Conservation (phyloP, 176 grass and related monocot genomes). For the Oryza punctata region DNA sequence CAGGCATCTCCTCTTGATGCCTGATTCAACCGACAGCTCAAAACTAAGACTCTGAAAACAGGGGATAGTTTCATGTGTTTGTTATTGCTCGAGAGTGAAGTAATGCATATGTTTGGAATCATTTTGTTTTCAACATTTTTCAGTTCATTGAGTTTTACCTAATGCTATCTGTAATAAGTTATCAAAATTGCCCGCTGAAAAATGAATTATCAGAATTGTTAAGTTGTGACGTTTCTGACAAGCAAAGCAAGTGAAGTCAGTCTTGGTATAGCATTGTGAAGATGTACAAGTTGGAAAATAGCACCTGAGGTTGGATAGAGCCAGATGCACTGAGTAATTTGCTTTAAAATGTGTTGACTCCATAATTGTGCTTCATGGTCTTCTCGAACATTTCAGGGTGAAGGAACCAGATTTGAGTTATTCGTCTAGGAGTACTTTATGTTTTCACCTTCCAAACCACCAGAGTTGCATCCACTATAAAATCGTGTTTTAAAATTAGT, state of each 20-base stretch:
- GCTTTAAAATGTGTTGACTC: background rate
- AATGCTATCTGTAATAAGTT: background rate
- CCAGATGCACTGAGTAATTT: background rate
- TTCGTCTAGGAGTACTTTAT: too few relatives aligned
- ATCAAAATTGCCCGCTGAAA: too few relatives aligned
- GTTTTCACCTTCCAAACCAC: too few relatives aligned
- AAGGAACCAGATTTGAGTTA: too few relatives aligned
- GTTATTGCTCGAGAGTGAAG: slow-evolving; percentile 10
- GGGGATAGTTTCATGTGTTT: background rate
- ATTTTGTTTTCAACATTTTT: slow-evolving; percentile 15
- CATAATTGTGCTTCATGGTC: background rate
- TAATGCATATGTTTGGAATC: background rate
- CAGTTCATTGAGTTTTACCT: background rate
- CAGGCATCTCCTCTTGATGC: slow-evolving; percentile 12
- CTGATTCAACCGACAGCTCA: slow-evolving; percentile 2
- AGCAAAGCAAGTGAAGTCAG: background rate
- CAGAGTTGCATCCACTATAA: too few relatives aligned
- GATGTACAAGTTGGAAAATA: background rate
- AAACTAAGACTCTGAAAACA: background rate
- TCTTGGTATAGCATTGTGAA: background rate
- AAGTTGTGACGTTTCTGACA: background rate
- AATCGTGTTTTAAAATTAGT: too few relatives aligned
- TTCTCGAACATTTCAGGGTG: too few relatives aligned
- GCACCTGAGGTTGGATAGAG: background rate
- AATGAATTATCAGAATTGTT: slow-evolving; percentile 6